A percentile compares a stretch with the other conserved stretches of the same genome.
Evolutionary conservation across 2,329 filamentous ascomycete genomes (phyloP).

Genomic region (Fonsecaea erecta): DNA sequence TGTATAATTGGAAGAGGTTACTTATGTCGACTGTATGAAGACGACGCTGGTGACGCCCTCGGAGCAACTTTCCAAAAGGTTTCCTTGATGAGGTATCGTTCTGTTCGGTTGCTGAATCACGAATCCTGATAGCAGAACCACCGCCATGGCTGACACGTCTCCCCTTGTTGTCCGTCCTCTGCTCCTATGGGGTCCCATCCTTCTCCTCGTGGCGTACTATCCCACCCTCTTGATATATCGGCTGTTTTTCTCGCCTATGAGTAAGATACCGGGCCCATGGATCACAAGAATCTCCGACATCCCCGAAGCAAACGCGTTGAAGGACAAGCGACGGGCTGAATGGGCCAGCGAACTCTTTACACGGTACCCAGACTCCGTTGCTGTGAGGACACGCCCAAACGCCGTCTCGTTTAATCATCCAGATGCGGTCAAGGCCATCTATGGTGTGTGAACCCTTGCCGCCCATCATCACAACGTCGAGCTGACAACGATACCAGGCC

Average conservation of each 20-base stretch:
- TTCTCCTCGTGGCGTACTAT: constrained; percentile 19
- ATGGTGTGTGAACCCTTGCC: constrained; percentile 19
- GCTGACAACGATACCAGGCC: constrained; percentile 15
- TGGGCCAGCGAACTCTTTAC: constrained; percentile 26
- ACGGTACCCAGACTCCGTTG: constrained; percentile 26
- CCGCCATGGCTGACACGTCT: constrained; percentile 15
- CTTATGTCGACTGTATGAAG: not conserved
- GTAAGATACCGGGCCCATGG: constrained; percentile 37
- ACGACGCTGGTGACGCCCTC: not conserved
- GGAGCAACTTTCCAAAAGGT: not conserved
- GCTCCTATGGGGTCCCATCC: constrained; percentile 6
- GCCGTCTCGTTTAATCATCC: constrained; percentile 31
- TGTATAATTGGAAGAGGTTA: constrained; percentile 10
- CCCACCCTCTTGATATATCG: constrained; percentile 29
- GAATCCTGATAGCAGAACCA: not conserved
- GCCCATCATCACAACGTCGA: not conserved
- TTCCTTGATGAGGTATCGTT: not conserved
- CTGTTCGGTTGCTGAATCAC: not conserved
- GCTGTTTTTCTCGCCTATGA: constrained; percentile 36
- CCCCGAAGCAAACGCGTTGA: constrained; percentile 27
- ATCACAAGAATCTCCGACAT: constrained; percentile 29
- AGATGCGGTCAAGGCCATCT: constrained; percentile 31
- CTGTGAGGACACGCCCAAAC: constrained; percentile 27
- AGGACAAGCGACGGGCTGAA: constrained; percentile 27
- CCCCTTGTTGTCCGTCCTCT: not conserved